These are phyloP conservation scores for Harringtonia lauricola DNA, from an alignment of 2,329 filamentous ascomycete species.

Conservation along the genomic window DNA sequence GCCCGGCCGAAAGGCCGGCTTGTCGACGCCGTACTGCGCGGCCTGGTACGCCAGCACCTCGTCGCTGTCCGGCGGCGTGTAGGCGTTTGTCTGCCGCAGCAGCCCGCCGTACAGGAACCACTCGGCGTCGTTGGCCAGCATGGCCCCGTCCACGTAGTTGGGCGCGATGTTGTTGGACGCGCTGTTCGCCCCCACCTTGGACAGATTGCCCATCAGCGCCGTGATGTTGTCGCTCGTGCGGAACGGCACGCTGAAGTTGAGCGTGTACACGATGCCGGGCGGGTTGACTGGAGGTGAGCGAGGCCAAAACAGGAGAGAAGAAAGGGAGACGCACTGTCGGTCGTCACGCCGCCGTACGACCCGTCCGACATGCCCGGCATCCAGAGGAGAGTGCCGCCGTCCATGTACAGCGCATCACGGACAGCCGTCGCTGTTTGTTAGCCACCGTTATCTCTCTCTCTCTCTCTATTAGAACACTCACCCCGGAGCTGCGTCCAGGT, in stretches of 20 bases:
- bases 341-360: conserved; percentile 6
- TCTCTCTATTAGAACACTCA: conserved; percentile 11
- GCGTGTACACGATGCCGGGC: conserved; percentile 39
- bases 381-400: conserved; percentile 51
- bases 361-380: conserved; percentile 36
- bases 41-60: conserved; percentile 38
- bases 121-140: conserved; percentile 54
- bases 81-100: conserved; percentile 21
- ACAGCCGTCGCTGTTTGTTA: conserved; percentile 38
- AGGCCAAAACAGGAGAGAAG: not conserved
- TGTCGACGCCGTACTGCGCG: conserved; percentile 37
- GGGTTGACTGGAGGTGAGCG: conserved; percentile 31
- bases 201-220: conserved; percentile 32
- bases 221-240: conserved; percentile 41
- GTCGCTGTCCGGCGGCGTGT: conserved; percentile 27
- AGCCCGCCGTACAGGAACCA: conserved; percentile 56
- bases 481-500: conserved; percentile 39
- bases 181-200: conserved; percentile 33
- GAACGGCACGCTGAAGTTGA: conserved; percentile 49
- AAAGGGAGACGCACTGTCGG: conserved; percentile 30
- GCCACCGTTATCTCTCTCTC: not conserved
- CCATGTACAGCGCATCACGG: conserved; percentile 52
- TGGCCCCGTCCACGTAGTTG: conserved; percentile 49
- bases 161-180: conserved; percentile 39
- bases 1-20: conserved; percentile 28